A percentile compares a stretch with the other conserved stretches of the same genome.
These are phyloP conservation scores for Podospora sp. DNA, from an alignment of 495 filamentous ascomycete species.

Conservation along the genomic window DNA sequence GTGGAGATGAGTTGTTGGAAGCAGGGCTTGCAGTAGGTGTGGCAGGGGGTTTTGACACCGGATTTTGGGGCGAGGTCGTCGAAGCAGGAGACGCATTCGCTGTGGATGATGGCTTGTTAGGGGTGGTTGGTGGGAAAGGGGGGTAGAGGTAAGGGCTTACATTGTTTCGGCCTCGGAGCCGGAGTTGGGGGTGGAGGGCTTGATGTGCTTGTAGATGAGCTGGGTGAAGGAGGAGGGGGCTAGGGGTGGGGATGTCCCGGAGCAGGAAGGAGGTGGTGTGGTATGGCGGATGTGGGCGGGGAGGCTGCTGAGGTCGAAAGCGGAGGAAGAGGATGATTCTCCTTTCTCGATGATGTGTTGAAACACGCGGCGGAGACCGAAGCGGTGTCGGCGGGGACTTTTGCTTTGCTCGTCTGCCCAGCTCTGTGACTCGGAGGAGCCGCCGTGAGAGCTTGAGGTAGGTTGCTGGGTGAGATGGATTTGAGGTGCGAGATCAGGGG, in stretches of 20 bases:
- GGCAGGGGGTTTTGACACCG: constrained; percentile 40
- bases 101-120: neutral
- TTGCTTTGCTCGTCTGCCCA: neutral
- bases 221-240: constrained; percentile 14
- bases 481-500: neutral
- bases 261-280: neutral
- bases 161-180: constrained; percentile 4
- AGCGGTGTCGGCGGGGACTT: constrained; percentile 13
- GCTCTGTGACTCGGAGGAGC: neutral
- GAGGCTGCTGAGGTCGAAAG: neutral
- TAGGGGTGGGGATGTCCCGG: neutral
- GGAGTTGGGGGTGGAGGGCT: constrained; percentile 3
- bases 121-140: neutral
- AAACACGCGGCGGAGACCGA: constrained; percentile 19
- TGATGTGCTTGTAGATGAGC: constrained; percentile 21
- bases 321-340: constrained; percentile 2
- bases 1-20: constrained; percentile 44
- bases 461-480: neutral
- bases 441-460: neutral
- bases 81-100: constrained; percentile 48
- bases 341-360: constrained; percentile 18
- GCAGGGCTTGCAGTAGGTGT: constrained; percentile 45
- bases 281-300: neutral
- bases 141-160: too few species aligned
- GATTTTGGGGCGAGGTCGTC: constrained; percentile 39